phyloP scores from a whole-genome alignment of 1,284 basidiomycete species.

The Abortiporus biennis region DNA sequence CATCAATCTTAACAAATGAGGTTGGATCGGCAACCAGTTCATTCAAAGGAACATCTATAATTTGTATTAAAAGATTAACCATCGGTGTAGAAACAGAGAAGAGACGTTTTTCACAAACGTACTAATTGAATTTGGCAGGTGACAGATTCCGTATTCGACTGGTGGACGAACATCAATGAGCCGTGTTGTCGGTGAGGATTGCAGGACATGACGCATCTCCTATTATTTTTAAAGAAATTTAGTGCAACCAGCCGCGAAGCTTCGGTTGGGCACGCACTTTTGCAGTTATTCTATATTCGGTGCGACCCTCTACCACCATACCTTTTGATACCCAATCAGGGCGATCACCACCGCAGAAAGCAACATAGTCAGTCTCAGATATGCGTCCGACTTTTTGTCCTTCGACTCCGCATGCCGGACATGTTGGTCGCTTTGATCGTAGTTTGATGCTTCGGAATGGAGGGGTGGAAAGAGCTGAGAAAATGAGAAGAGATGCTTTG shows the following conservation, averaged over 20 bases:
- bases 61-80: neutral
- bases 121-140: constrained; percentile 75
- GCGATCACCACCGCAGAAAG: constrained; percentile 67
- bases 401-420: constrained; percentile 54
- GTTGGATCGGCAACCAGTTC: constrained; percentile 55
- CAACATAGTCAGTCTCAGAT: constrained; percentile 62
- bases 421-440: constrained; percentile 56
- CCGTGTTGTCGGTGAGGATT: constrained; percentile 23
- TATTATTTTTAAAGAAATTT: constrained; percentile 8
- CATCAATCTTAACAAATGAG: constrained; percentile 9
- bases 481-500: constrained; percentile 62
- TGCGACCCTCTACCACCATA: constrained; percentile 26
- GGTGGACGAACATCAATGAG: constrained; percentile 83
- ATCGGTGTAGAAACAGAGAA: constrained; percentile 1
- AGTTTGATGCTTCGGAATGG: constrained; percentile 84
- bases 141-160: constrained; percentile 86
- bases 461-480: constrained; percentile 62
- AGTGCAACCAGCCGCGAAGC: neutral
- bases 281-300: constrained; percentile 40
- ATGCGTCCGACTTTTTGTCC: constrained; percentile 38
- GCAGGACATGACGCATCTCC: constrained; percentile 40
- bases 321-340: constrained; percentile 62
- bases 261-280: constrained; percentile 28
- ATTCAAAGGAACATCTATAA: constrained; percentile 62
- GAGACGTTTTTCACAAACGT: too few species aligned